A percentile compares a stretch with the other conserved stretches of the same genome.
Conservation (phyloP, 1,284 basidiomycete species). For the Moesziomyces antarcticus region DNA sequence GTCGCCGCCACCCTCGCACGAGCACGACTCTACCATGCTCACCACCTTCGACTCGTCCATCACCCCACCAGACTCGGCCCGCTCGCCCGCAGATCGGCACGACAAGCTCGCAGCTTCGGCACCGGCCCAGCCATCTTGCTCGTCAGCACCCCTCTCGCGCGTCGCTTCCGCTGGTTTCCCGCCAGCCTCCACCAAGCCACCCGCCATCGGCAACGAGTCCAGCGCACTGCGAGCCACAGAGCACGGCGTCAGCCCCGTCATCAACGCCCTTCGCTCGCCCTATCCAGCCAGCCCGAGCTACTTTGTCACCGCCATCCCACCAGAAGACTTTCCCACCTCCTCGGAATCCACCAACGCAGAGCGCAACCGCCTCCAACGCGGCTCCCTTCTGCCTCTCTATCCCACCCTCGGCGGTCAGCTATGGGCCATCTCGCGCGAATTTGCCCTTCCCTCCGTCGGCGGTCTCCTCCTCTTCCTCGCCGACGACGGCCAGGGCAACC, state of each 20-base stretch:
- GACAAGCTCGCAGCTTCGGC: constrained; percentile 11
- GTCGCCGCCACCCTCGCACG: constrained; percentile 11
- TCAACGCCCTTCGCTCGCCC: constrained; percentile 32
- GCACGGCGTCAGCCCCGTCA: constrained; percentile 37
- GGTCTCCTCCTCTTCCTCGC: constrained; percentile 61
- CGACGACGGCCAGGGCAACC: constrained; percentile 61
- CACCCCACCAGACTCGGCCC: constrained; percentile 1
- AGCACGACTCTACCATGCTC: constrained; percentile 22
- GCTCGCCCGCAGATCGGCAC: background rate
- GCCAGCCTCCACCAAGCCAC: background rate
- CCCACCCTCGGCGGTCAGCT: constrained; percentile 64
- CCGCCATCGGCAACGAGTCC: constrained; percentile 1
- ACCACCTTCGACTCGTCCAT: constrained; percentile 19
- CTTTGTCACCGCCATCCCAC: constrained; percentile 58
- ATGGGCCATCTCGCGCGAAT: constrained; percentile 65
- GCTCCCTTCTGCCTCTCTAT: constrained; percentile 63
- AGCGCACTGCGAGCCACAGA: constrained; percentile 9
- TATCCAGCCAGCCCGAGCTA: constrained; percentile 40
- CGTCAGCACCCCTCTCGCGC: constrained; percentile 3
- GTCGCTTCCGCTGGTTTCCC: constrained; percentile 5
- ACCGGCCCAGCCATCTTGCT: constrained; percentile 1
- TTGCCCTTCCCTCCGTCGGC: constrained; percentile 62
- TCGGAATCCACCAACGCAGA: constrained; percentile 17
- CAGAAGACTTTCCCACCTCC: constrained; percentile 32
- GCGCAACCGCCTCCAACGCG: constrained; percentile 46